A percentile compares a stretch with the other conserved stretches of the same genome.
Evolutionary conservation across 164 flowering plant genomes (phyloP).

Genomic region (Kalanchoe fedtschenkoi): DNA sequence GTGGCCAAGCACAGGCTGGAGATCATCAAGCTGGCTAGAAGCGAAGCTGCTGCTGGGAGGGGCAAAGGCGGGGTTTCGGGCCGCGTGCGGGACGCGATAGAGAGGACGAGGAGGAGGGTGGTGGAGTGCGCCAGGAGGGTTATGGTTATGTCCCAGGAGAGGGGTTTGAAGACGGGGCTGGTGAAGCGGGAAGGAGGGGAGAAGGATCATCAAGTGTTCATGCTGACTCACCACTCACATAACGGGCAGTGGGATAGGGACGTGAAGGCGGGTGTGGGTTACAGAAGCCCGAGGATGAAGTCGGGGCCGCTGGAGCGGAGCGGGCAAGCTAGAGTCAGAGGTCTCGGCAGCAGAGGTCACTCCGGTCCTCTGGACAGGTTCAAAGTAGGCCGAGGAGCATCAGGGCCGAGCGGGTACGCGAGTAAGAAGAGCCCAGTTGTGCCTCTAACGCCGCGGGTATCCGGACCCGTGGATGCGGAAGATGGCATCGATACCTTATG

Average conservation of each 20-base stretch:
- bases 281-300: constrained; percentile 2
- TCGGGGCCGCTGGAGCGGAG: constrained; percentile 1
- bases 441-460: neutral
- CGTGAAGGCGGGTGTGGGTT: neutral
- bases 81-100: neutral
- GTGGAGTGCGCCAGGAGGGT: constrained; percentile 1
- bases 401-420: neutral
- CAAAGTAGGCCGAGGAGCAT: neutral
- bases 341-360: neutral
- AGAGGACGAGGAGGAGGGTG: neutral
- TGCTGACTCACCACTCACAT: neutral
- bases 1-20: constrained; percentile 6
- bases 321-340: neutral
- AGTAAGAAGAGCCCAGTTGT: neutral
- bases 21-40: constrained; percentile 4
- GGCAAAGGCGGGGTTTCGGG: constrained; percentile 1
- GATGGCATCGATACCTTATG: neutral
- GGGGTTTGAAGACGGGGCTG: neutral
- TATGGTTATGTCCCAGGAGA: neutral
- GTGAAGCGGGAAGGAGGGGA: neutral
- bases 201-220: neutral
- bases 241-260: neutral
- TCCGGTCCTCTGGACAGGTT: neutral
- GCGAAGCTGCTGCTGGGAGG: neutral
- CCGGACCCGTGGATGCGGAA: neutral